phyloP scores from a whole-genome alignment of 768 basidiomycete genomes.

The Tricholoma terreum region DNA sequence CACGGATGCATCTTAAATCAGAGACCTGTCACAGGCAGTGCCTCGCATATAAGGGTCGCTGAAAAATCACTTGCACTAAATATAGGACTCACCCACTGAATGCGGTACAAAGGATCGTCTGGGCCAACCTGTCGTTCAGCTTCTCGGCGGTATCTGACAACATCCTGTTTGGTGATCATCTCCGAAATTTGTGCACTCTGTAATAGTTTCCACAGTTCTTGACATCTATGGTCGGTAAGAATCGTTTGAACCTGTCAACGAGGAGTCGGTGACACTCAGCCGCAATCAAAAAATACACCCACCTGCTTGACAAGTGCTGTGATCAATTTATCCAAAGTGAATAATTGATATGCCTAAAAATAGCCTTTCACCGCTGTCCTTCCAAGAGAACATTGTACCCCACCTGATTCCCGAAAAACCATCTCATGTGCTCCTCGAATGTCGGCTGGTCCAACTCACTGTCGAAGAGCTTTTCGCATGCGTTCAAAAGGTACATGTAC shows the following conservation, averaged over 20 bases:
- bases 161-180: slow-evolving; percentile 55
- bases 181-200: slow-evolving; percentile 58
- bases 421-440: slow-evolving; percentile 94
- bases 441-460: slow-evolving; percentile 87
- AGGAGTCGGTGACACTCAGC: neutral
- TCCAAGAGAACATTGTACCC: slow-evolving; percentile 15
- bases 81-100: slow-evolving; percentile 69
- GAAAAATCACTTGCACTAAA: slow-evolving; percentile 9
- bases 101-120: slow-evolving; percentile 73
- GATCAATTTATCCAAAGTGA: slow-evolving; percentile 92
- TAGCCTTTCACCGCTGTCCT: slow-evolving; percentile 17
- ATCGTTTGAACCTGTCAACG: slow-evolving; percentile 76
- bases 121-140: slow-evolving; percentile 73
- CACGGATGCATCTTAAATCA: slow-evolving; percentile 50
- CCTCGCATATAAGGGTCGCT: slow-evolving; percentile 6
- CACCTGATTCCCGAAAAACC: slow-evolving; percentile 89
- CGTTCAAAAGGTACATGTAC: slow-evolving; percentile 85
- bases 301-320: slow-evolving; percentile 91
- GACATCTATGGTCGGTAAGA: slow-evolving; percentile 78
- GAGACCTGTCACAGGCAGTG: slow-evolving; percentile 42
- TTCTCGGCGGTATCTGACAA: slow-evolving; percentile 75
- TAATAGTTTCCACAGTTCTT: slow-evolving; percentile 78
- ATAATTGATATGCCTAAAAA: slow-evolving; percentile 82
- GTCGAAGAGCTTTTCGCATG: slow-evolving; percentile 92
- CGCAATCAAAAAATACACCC: slow-evolving; percentile 17